Evolutionary conservation across 2,329 filamentous ascomycete genomes (phyloP).

Genomic region (Lizonia empirigonia): DNA sequence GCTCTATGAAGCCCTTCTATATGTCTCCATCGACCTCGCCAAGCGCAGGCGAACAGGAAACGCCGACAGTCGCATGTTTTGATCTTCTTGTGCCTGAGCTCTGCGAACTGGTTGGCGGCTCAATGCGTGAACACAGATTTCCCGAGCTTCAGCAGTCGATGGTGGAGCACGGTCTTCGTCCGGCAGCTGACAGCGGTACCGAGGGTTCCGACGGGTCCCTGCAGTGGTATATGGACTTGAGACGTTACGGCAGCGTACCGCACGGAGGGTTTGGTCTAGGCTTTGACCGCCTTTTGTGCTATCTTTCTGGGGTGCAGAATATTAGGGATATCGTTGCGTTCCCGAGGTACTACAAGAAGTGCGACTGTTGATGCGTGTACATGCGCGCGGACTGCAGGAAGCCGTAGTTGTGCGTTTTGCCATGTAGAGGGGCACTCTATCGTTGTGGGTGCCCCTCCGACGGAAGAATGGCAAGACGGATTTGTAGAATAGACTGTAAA

Average conservation of each 20-base stretch:
- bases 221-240: conserved; percentile 86
- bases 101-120: conserved; percentile 86
- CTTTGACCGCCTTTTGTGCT: conserved; percentile 84
- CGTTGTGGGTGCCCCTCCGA: background rate
- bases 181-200: conserved; percentile 25
- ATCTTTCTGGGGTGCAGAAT: conserved; percentile 79
- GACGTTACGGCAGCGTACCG: conserved; percentile 87
- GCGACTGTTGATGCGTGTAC: conserved; percentile 51
- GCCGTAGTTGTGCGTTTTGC: background rate
- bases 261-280: conserved; percentile 91
- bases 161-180: conserved; percentile 67
- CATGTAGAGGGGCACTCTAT: background rate
- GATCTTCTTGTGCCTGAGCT: conserved; percentile 85
- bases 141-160: conserved; percentile 71
- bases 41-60: conserved; percentile 15
- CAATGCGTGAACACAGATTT: conserved; percentile 83
- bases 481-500: conserved; percentile 6
- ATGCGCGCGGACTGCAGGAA: conserved; percentile 6
- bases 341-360: conserved; percentile 70
- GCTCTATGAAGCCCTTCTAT: conserved; percentile 88
- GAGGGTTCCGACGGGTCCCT: conserved; percentile 51
- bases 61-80: conserved; percentile 80
- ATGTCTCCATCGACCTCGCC: conserved; percentile 62
- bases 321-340: conserved; percentile 87
- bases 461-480: background rate